Evolutionary conservation across 1,139 yeast genomes (phyloP).

Genomic region (Candida sanyaensis): DNA sequence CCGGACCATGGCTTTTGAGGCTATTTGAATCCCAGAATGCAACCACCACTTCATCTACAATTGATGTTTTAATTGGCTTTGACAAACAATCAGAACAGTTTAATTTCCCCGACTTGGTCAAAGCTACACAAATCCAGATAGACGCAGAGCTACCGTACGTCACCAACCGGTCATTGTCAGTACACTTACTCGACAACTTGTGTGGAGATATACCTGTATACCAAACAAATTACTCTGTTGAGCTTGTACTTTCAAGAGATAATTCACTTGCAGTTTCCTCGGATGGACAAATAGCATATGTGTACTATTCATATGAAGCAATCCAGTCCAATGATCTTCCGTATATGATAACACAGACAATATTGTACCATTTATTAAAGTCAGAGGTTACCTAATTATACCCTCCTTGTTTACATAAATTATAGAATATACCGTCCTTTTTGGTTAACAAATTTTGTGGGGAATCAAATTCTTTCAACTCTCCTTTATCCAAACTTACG

Average conservation of each 20-base stretch:
- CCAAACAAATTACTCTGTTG: slow-evolving; percentile 22
- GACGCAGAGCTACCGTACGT: slow-evolving; percentile 20
- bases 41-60: slow-evolving; percentile 2
- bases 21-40: too few species aligned
- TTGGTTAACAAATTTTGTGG: slow-evolving; percentile 35
- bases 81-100: slow-evolving; percentile 36
- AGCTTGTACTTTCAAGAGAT: slow-evolving; percentile 28
- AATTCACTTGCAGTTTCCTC: slow-evolving; percentile 40
- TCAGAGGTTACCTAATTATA: slow-evolving; percentile 7
- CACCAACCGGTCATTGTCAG: slow-evolving; percentile 14
- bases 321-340: slow-evolving; percentile 47
- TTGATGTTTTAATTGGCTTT: slow-evolving; percentile 32
- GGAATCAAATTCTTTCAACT: slow-evolving; percentile 67
- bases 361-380: slow-evolving; percentile 24
- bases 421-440: slow-evolving; percentile 17
- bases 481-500: slow-evolving; percentile 54
- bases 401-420: slow-evolving; percentile 20
- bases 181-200: slow-evolving; percentile 23
- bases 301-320: slow-evolving; percentile 28
- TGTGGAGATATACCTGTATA: background rate
- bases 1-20: background rate
- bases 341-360: slow-evolving; percentile 36
- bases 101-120: slow-evolving; percentile 47
- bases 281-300: slow-evolving; percentile 41
- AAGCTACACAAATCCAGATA: slow-evolving; percentile 45